A percentile compares a stretch with the other conserved stretches of the same genome.
Evolutionary conservation across 306 rosid genomes (phyloP).

Genomic region (Sechiopsis laciniata): DNA sequence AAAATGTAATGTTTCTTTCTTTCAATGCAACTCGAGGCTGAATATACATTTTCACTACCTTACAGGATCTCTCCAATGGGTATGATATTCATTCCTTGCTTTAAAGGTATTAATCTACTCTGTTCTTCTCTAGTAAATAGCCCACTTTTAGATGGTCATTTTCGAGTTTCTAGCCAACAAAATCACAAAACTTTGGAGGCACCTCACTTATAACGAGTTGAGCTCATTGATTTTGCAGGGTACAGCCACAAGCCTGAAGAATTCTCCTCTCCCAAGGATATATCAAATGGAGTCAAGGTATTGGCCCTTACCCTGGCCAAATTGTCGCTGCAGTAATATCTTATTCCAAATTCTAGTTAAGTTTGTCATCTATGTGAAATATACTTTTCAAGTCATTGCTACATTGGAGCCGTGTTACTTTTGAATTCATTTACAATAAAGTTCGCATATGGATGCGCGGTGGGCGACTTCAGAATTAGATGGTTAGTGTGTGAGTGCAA

Average conservation of each 20-base stretch:
- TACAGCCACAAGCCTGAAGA: conserved; percentile 98
- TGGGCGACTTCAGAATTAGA: not conserved
- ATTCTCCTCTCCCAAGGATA: conserved; percentile 54
- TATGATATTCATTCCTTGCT: conserved; percentile 95
- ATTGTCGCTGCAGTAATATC: conserved; percentile 56
- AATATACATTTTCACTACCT: conserved; percentile 21
- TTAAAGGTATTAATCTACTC: conserved; percentile 57
- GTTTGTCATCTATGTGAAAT: not conserved
- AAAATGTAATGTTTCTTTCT: not conserved
- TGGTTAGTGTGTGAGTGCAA: not conserved
- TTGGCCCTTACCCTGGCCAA: conserved; percentile 76
- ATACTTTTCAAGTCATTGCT: not conserved
- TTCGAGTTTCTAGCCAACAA: not conserved
- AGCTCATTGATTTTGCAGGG: conserved; percentile 47
- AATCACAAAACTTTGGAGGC: not conserved
- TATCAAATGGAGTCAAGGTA: conserved; percentile 79
- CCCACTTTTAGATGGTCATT: not conserved
- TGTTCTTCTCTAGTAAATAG: not conserved
- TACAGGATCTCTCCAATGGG: conserved; percentile 91
- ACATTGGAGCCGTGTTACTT: not conserved
- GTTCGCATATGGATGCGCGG: not conserved
- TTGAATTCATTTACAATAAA: not conserved
- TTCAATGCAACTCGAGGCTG: conserved; percentile 21
- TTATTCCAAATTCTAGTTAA: conserved; percentile 22
- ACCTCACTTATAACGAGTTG: not conserved